These are phyloP conservation scores for Cercis canadensis DNA, from an alignment of 306 rosid species.

Conservation along the genomic window DNA sequence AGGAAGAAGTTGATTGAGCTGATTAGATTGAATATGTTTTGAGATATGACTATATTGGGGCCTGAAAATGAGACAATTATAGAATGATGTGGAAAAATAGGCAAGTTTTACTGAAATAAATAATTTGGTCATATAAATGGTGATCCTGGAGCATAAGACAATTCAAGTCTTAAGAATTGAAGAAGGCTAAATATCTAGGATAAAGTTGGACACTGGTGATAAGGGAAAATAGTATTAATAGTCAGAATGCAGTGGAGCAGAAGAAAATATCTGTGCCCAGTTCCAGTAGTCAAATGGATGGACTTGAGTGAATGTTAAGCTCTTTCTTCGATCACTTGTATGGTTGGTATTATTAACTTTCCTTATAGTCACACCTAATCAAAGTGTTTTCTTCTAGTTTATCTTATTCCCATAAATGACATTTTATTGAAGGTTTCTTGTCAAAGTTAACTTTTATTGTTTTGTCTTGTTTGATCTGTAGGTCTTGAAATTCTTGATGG, in stretches of 20 bases:
- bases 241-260: constrained; percentile 22
- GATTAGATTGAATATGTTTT: constrained; percentile 14
- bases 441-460: background rate
- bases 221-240: background rate
- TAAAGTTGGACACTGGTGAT: background rate
- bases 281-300: constrained; percentile 2
- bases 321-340: constrained; percentile 21
- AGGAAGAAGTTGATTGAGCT: constrained; percentile 19
- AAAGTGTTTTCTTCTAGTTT: constrained; percentile 23
- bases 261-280: background rate
- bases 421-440: background rate
- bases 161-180: constrained; percentile 20
- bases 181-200: background rate
- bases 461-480: constrained; percentile 43
- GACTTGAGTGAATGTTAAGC: constrained; percentile 17
- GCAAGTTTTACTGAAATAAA: background rate
- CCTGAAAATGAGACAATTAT: background rate
- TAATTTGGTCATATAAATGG: constrained; percentile 18
- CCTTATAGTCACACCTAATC: constrained; percentile 14
- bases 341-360: constrained; percentile 23
- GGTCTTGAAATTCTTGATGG: constrained; percentile 98
- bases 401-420: constrained; percentile 9
- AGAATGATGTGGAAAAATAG: constrained; percentile 10
- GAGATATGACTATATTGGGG: background rate
- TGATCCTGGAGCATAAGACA: constrained; percentile 14